Base-by-base conservation (phyloP, 1,284 basidiomycete species). In the Ustilago trichophora region DNA sequence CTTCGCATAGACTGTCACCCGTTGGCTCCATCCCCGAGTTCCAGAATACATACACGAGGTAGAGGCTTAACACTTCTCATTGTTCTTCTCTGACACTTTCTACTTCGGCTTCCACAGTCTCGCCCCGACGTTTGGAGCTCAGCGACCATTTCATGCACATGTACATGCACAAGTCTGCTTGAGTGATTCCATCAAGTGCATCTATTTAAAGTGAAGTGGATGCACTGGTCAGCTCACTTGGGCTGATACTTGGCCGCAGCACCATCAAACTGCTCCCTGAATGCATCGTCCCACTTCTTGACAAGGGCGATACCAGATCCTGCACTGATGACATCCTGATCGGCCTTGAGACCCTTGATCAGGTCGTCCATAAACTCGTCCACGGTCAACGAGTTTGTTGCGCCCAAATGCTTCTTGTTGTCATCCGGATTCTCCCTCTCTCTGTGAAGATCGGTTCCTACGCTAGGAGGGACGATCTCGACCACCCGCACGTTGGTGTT, bases 401-500 rank as follows among this genome's bases (percentile, higher is more conserved):
- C 58, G 12, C 75, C 75, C 9, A 68, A 52, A 34, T 77, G 66
- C 43, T 78, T 77, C 56, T 78, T 78, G 62, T 78, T 78, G 49
- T 78, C 76, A 37, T 75, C 71, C 25, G 72, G 73, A 37, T 74
- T 69, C 37, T 60, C 60, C 11, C 72, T 41, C 35, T 74, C 72
- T 7, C 77, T 59, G 37, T 77, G 74, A 22, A 74, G 54, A 46
- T 77, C 72, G 2, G 67, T 73, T 2, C 71, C 69, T 5, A 79
- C 77, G n/a, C 64, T 68, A 5, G 77, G 77, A 4, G 77, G 77
- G 1, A 76, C 69, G 13, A 80, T 70, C 64, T 80, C 77, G 33
- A 79, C 70, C 16, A 79, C 58, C 13, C 75, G 37, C 6, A 77
- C 55, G 38, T 58, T 74, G 18, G 72, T 68, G 27, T 63, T 46